These are phyloP conservation scores for Candida multigemmis DNA, from an alignment of 805 yeast genomes.

Conservation along the genomic window DNA sequence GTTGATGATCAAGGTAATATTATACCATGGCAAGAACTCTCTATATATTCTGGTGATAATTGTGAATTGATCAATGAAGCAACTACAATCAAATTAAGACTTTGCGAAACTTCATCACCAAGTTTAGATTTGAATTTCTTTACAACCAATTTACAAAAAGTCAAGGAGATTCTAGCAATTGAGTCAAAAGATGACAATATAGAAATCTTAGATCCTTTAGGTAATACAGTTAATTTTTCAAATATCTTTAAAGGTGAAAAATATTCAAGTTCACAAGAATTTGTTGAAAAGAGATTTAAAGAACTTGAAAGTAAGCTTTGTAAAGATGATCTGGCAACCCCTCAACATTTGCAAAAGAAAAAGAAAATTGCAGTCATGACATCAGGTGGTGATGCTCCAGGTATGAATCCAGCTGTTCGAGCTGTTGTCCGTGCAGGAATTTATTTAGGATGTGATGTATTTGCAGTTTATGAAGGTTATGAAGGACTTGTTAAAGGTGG, in stretches of 20 bases:
- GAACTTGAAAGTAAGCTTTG: neutral
- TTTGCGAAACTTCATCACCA: conserved; percentile 5
- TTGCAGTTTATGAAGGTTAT: conserved; percentile 66
- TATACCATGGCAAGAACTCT: conserved; percentile 33
- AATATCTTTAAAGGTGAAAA: conserved; percentile 4
- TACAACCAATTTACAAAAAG: conserved; percentile 15
- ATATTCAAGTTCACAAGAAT: conserved; percentile 3
- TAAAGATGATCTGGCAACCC: neutral
- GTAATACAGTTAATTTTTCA: conserved; percentile 20
- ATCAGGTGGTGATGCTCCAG: conserved; percentile 78
- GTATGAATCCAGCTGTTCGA: conserved; percentile 71
- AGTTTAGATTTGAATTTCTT: conserved; percentile 19
- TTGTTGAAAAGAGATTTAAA: conserved; percentile 3
- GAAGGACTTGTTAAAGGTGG: conserved; percentile 68
- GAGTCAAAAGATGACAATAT: conserved; percentile 6
- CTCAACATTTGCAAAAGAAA: conserved; percentile 9
- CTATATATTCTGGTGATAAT: conserved; percentile 27
- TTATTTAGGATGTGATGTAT: conserved; percentile 54
- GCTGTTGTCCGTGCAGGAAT: conserved; percentile 68
- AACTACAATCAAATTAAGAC: conserved; percentile 26
- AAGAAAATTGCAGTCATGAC: conserved; percentile 69
- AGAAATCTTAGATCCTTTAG: conserved; percentile 22
- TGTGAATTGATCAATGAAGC: conserved; percentile 17
- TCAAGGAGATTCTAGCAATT: conserved; percentile 9
- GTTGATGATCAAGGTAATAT: conserved; percentile 21